Evolutionary conservation across 1,139 yeast species (phyloP).

Genomic region (Tardiomyces digboiensis): DNA sequence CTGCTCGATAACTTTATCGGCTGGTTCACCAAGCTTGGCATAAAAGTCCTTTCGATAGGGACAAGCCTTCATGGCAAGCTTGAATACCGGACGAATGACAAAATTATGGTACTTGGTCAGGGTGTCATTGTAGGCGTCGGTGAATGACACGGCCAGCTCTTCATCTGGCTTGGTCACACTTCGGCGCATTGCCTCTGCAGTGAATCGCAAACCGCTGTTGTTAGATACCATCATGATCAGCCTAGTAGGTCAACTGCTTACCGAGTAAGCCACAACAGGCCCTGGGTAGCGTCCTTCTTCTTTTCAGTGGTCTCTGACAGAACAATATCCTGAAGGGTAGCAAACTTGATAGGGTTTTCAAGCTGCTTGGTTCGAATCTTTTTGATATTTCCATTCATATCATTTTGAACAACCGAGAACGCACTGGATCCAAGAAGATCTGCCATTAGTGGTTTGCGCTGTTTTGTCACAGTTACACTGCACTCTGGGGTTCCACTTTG

Average conservation of each 20-base stretch:
- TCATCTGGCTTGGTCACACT: conserved; percentile 49
- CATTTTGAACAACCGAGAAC: conserved; percentile 75
- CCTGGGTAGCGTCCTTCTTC: conserved; percentile 81
- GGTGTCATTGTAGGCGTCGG: conserved; percentile 73
- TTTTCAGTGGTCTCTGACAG: conserved; percentile 54
- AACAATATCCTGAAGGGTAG: conserved; percentile 70
- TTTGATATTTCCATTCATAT: conserved; percentile 78
- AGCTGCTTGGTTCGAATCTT: conserved; percentile 62
- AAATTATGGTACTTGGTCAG: conserved; percentile 74
- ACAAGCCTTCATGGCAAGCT: conserved; percentile 92
- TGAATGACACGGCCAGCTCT: conserved; percentile 71
- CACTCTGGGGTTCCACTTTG: neutral
- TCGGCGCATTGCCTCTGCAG: conserved; percentile 81
- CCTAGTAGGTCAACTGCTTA: neutral
- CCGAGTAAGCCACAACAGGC: conserved; percentile 71
- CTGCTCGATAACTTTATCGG: conserved; percentile 52
- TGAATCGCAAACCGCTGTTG: conserved; percentile 61
- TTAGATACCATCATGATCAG: neutral
- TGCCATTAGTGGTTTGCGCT: conserved; percentile 13
- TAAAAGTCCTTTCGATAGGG: conserved; percentile 88
- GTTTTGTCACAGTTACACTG: neutral
- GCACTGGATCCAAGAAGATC: conserved; percentile 77
- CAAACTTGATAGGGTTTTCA: conserved; percentile 47
- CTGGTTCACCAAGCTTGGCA: conserved; percentile 55
- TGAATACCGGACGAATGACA: conserved; percentile 77